A percentile compares a stretch with the other conserved stretches of the same genome.
phyloP scores from a whole-genome alignment of 2,329 filamentous ascomycete species.

The Dactylonectria estremocensis region DNA sequence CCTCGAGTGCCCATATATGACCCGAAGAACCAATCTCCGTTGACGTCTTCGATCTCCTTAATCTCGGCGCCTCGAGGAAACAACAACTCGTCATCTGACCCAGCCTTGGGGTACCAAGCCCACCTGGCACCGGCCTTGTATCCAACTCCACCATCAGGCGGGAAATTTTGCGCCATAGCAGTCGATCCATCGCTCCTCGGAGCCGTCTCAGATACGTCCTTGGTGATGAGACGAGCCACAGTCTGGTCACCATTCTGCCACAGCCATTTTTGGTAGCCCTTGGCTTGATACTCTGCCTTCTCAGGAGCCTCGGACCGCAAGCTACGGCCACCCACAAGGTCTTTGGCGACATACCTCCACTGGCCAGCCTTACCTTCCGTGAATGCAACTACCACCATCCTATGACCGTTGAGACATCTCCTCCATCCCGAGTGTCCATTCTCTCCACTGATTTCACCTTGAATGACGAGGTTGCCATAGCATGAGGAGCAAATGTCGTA shows the following conservation, averaged over 20 bases:
- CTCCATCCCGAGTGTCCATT: constrained; percentile 89
- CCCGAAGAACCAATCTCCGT: constrained; percentile 92
- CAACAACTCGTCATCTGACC: constrained; percentile 80
- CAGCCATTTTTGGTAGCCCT: constrained; percentile 64
- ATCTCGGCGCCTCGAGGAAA: constrained; percentile 91
- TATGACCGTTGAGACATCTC: constrained; percentile 83
- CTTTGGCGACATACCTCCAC: constrained; percentile 76
- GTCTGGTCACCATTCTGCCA: constrained; percentile 63
- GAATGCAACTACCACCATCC: constrained; percentile 88
- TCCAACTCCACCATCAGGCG: constrained; percentile 83
- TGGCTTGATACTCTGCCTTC: constrained; percentile 50
- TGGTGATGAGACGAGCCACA: constrained; percentile 64
- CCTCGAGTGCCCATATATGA: constrained; percentile 86
- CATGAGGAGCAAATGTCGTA: constrained; percentile 89
- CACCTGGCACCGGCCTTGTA: constrained; percentile 76
- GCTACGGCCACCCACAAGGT: constrained; percentile 83
- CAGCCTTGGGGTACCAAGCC: constrained; percentile 81
- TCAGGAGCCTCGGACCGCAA: constrained; percentile 72
- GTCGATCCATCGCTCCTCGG: constrained; percentile 51
- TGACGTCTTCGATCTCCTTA: constrained; percentile 86
- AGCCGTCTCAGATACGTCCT: constrained; percentile 64
- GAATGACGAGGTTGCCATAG: constrained; percentile 77
- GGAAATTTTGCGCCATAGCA: constrained; percentile 64
- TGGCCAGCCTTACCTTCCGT: constrained; percentile 78
- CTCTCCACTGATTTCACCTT: constrained; percentile 77